Percentiles rank a stretch among this genome's conserved stretches.
Evolutionary conservation across 2,329 filamentous ascomycete species (phyloP).

Genomic region (Penicillium decumbens): DNA sequence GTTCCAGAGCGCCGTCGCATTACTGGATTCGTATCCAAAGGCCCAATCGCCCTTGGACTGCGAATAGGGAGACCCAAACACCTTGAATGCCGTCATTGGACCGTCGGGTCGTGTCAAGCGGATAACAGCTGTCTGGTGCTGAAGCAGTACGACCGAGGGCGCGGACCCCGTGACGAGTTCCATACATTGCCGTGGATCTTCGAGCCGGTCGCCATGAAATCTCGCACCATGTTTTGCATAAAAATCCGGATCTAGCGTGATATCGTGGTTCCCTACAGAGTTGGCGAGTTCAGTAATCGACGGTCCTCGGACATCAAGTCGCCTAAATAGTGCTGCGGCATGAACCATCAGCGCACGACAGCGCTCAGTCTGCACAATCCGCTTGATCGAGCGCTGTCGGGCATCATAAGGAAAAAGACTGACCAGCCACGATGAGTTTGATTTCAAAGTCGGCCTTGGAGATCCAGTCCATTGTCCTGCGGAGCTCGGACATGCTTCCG

Average conservation of each 20-base stretch:
- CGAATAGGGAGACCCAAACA: conserved; percentile 58
- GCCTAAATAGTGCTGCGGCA: background rate
- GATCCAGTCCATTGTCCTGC: conserved; percentile 52
- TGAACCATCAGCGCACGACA: background rate
- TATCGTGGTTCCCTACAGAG: conserved; percentile 54
- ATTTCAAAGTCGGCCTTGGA: conserved; percentile 50
- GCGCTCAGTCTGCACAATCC: background rate
- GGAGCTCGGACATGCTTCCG: conserved; percentile 50
- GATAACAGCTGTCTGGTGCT: conserved; percentile 47
- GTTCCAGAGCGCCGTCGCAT: conserved; percentile 46
- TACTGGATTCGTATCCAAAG: conserved; percentile 49
- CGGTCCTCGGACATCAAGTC: background rate
- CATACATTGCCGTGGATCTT: conserved; percentile 45
- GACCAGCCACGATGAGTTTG: conserved; percentile 55
- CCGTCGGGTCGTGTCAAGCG: conserved; percentile 43
- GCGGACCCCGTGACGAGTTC: conserved; percentile 39
- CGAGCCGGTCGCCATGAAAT: conserved; percentile 45
- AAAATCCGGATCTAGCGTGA: conserved; percentile 50
- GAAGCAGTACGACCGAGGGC: conserved; percentile 50
- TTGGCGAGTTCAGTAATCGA: conserved; percentile 3
- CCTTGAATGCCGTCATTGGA: conserved; percentile 47
- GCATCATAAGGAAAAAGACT: conserved; percentile 10
- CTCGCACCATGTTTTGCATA: conserved; percentile 40
- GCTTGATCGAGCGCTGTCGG: background rate
- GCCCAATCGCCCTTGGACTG: conserved; percentile 49